phyloP scores from a whole-genome alignment of 768 basidiomycete species.

The Kwoniella sp. region DNA sequence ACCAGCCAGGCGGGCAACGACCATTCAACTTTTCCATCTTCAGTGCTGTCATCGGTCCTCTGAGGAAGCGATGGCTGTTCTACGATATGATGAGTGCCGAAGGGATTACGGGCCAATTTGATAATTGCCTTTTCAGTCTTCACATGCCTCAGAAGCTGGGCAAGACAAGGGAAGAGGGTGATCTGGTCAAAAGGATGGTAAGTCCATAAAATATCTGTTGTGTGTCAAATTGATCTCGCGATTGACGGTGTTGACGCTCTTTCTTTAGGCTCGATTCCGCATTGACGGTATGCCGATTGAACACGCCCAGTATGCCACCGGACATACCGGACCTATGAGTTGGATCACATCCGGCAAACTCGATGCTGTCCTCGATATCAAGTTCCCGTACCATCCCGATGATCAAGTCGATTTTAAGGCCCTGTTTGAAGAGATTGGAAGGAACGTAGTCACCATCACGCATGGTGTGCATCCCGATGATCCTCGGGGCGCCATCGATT shows the following conservation, averaged over 20 bases:
- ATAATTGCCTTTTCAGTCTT: slow-evolving; percentile 94
- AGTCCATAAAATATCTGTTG: too few relatives aligned
- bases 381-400: slow-evolving; percentile 84
- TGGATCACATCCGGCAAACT: slow-evolving; percentile 98
- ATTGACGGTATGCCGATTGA: slow-evolving; percentile 97
- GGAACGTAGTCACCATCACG: slow-evolving; percentile 67
- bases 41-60: slow-evolving; percentile 77
- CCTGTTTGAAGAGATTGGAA: slow-evolving; percentile 85
- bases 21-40: slow-evolving; percentile 72
- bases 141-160: slow-evolving; percentile 85
- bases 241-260: too few relatives aligned
- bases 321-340: slow-evolving; percentile 80
- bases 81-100: slow-evolving; percentile 94
- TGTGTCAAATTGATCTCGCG: too few relatives aligned
- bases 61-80: slow-evolving; percentile 92
- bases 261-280: slow-evolving; percentile 78
- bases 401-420: slow-evolving; percentile 71
- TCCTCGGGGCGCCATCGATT: slow-evolving; percentile 26
- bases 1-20: slow-evolving; percentile 89
- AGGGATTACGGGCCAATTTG: slow-evolving; percentile 94
- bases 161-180: slow-evolving; percentile 81
- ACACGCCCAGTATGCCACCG: slow-evolving; percentile 82
- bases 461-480: slow-evolving; percentile 44
- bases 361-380: slow-evolving; percentile 95
- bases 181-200: slow-evolving; percentile 86